Evolutionary conservation across 495 filamentous ascomycete species (phyloP).

Genomic region (Lentithecium fluviatile): DNA sequence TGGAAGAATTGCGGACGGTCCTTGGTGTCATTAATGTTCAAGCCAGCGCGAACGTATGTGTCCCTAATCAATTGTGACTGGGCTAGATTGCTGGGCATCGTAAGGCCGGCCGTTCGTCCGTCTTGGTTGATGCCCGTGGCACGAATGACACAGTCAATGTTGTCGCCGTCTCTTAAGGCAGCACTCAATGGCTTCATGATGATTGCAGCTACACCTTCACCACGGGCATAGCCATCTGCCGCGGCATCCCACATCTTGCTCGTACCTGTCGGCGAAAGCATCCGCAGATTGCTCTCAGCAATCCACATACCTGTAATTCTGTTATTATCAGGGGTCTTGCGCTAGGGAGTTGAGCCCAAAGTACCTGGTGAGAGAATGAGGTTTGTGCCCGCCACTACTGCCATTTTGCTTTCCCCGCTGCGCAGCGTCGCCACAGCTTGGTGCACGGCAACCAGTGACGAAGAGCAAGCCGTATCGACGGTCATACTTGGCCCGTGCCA

Average conservation of each 20-base stretch:
- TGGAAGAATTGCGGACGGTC: constrained; percentile 28
- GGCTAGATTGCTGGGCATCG: constrained; percentile 9
- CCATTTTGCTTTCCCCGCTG: neutral
- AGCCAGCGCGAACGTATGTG: constrained; percentile 14
- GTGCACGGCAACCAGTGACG: constrained; percentile 23
- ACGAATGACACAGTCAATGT: constrained; percentile 18
- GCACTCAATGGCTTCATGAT: constrained; percentile 43
- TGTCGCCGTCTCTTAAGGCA: constrained; percentile 15
- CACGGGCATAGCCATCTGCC: constrained; percentile 51
- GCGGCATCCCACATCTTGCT: constrained; percentile 46
- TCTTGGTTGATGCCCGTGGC: constrained; percentile 21
- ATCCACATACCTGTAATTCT: too few relatives aligned
- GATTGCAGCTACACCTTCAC: constrained; percentile 48
- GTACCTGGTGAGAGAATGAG: constrained; percentile 4
- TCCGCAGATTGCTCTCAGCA: constrained; percentile 13
- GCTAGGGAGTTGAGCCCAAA: too few relatives aligned
- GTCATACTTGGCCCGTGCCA: constrained; percentile 24
- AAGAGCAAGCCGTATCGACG: constrained; percentile 31
- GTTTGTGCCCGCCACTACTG: neutral
- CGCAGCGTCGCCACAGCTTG: constrained; percentile 5
- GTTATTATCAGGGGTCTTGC: too few relatives aligned
- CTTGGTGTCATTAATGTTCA: neutral
- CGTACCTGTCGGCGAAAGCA: constrained; percentile 18
- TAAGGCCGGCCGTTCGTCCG: constrained; percentile 5
- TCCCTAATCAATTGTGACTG: constrained; percentile 5